phyloP scores from a whole-genome alignment of 2,329 filamentous ascomycete genomes.

The Pestalotiopsis sp. region DNA sequence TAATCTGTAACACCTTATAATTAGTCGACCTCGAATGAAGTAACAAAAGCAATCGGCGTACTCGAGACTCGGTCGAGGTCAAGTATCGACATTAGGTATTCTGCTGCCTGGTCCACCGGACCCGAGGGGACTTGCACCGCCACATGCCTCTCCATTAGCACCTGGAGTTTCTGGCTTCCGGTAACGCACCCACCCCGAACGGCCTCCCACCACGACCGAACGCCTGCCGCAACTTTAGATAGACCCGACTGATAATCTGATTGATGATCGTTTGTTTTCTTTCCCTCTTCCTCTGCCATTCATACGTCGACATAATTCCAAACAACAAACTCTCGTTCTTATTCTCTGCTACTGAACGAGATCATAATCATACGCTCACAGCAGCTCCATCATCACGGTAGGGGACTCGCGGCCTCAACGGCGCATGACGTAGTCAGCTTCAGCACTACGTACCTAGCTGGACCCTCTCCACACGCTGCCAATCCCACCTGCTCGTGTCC shows the following conservation, averaged over 20 bases:
- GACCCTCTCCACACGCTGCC: not conserved
- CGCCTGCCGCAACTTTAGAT: not conserved
- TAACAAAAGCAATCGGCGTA: no score
- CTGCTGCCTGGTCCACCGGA: no score
- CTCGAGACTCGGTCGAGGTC: no score
- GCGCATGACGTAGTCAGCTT: not conserved
- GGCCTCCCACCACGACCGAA: not conserved
- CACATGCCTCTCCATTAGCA: no score
- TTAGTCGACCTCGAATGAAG: no score
- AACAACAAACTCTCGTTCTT: no score
- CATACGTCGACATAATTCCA: no score
- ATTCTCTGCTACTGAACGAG: no score
- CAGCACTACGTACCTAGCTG: not conserved
- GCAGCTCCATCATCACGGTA: not conserved
- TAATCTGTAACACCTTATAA: no score
- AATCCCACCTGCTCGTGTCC: not conserved
- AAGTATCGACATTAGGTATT: no score
- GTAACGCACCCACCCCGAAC: not conserved
- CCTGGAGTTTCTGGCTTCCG: not conserved
- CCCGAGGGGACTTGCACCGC: no score
- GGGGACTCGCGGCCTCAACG: not conserved
- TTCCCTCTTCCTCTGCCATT: not conserved
- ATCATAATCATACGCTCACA: not conserved
- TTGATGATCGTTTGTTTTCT: not conserved
- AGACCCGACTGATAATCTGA: not conserved